Evolutionary conservation across 805 yeast species (phyloP).

Genomic region (Torulaspora delbrueckii): DNA sequence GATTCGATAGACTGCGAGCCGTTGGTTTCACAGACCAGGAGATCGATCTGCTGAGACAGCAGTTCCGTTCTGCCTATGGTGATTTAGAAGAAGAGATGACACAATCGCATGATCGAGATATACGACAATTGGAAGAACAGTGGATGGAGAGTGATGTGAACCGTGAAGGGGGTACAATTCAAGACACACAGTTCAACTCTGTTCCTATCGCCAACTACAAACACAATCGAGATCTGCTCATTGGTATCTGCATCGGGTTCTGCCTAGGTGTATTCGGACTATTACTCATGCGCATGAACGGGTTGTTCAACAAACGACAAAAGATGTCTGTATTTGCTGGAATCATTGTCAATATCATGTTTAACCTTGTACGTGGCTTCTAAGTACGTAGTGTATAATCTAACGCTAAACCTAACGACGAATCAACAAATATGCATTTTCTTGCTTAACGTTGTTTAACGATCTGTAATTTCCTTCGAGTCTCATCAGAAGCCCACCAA

Average conservation of each 20-base stretch:
- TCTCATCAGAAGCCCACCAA: conserved; percentile 91
- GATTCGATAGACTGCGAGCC: conserved; percentile 76
- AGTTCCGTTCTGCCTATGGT: conserved; percentile 68
- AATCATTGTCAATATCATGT: conserved; percentile 57
- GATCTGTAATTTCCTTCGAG: conserved; percentile 93
- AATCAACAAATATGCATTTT: conserved; percentile 82
- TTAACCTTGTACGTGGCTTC: conserved; percentile 50
- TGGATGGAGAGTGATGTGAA: conserved; percentile 85
- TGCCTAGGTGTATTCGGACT: conserved; percentile 69
- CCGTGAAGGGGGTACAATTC: conserved; percentile 51
- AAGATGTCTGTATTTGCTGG: conserved; percentile 71
- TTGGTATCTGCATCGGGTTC: conserved; percentile 71
- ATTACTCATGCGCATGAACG: conserved; percentile 55
- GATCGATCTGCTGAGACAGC: conserved; percentile 63
- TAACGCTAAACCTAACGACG: conserved; percentile 44
- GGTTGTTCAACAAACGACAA: conserved; percentile 56
- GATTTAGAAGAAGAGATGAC: conserved; percentile 30
- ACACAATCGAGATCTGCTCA: conserved; percentile 59
- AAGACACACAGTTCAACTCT: conserved; percentile 42
- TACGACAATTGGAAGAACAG: conserved; percentile 70
- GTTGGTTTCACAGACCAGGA: conserved; percentile 84
- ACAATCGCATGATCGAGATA: conserved; percentile 31
- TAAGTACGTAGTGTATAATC: background rate
- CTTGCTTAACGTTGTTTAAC: conserved; percentile 85
- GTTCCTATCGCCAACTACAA: conserved; percentile 38